Base-by-base conservation (phyloP, 305 asterid genomes). In the Solanum aculeatissimum region DNA sequence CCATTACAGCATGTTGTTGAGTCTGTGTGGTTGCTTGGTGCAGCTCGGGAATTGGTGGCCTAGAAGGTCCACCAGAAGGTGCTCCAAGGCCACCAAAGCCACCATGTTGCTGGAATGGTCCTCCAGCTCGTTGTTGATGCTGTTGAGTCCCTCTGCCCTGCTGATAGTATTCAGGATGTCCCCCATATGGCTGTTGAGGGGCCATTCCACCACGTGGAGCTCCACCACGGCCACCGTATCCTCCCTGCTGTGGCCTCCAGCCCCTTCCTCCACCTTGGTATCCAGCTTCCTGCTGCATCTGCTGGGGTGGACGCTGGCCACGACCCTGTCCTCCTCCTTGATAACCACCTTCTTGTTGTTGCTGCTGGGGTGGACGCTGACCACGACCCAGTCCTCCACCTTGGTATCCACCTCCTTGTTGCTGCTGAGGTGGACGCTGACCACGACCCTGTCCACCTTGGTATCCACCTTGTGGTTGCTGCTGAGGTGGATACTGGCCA, bases 31-130 rank as follows among this genome's bases (percentile, higher is more conserved):
- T 90, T 84, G 98, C 98, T 97, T 95, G 99, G 93, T 92, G 98
- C 98, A 93, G 98, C 94, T 93, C 98, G 97, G 98, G 92, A 84
- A 91, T 88, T 16, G 95, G 92, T 80, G 93, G 95, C 90, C 95
- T 88, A 60, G 97, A 88, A 74, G 93, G 95, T 87, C 94, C 98
- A 85, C 92, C 91, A 85, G 95, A 87, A 87, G 93, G 91, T 19
- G 89, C 88, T 83, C 92, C 95, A 23, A 89, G 95, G 87, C 96
- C 95, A 83, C 87, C 92, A 81, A 43, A 85, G 75, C 91, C 93
- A 49, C 97, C 94, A 85, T 89, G 94, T 40, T 89, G 92, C 71
- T 87, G 92, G 23, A 85, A 49, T 43, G 92, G 83, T 49, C 89
- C 88, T 45, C 92, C 93, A 25, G 94, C 97, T 79, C 93, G 92